Evolutionary conservation across 1,139 yeast genomes (phyloP).

Genomic region (Pichia sp.): DNA sequence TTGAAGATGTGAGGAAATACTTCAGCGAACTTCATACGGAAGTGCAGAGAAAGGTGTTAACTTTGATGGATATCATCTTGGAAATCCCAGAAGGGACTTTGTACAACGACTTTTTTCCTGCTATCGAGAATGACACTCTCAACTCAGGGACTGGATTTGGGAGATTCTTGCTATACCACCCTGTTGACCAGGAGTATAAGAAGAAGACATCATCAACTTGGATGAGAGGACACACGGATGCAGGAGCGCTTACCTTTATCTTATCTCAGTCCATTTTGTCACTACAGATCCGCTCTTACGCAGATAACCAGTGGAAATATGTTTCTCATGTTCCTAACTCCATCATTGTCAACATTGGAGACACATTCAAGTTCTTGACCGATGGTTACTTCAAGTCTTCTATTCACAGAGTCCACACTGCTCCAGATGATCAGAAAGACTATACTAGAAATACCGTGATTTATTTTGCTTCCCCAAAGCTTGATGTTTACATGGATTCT

Average conservation of each 20-base stretch:
- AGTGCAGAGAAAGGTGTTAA: constrained; percentile 36
- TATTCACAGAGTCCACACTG: constrained; percentile 44
- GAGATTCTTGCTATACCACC: constrained; percentile 40
- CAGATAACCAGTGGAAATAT: constrained; percentile 45
- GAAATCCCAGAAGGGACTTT: constrained; percentile 42
- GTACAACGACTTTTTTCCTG: constrained; percentile 34
- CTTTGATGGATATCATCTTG: constrained; percentile 40
- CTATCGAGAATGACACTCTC: constrained; percentile 28
- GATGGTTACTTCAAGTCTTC: constrained; percentile 49
- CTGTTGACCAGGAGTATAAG: constrained; percentile 31
- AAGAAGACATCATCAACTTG: constrained; percentile 37
- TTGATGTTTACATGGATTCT: constrained; percentile 14
- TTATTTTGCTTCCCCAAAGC: constrained; percentile 33
- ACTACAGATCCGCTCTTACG: constrained; percentile 45
- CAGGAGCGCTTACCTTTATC: constrained; percentile 46
- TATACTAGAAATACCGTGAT: constrained; percentile 42
- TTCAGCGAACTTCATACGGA: constrained; percentile 36
- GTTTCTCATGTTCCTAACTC: constrained; percentile 44
- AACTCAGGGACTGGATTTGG: constrained; percentile 42
- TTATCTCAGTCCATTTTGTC: constrained; percentile 48
- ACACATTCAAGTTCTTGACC: constrained; percentile 45
- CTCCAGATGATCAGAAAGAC: constrained; percentile 41
- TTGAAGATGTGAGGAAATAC: constrained; percentile 38
- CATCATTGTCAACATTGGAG: constrained; percentile 47
- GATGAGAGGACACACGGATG: constrained; percentile 51